Base-by-base conservation (phyloP, 345 rosid genomes). In the Geranium rotundifolium region DNA sequence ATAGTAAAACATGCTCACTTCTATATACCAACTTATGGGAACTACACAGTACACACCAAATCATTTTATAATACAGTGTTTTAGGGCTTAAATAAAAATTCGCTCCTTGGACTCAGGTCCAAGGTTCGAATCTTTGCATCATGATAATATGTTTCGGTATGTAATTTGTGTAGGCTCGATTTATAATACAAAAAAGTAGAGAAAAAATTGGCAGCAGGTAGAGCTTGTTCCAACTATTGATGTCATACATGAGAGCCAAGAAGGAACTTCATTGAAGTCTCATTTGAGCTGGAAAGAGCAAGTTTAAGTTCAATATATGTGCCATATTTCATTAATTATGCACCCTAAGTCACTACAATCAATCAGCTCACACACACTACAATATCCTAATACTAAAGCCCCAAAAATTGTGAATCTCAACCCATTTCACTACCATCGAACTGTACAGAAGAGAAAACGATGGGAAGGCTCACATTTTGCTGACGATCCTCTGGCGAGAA, bases 381-480 rank as follows among this genome's bases (percentile, higher is more conserved):
- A 46, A 46, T 46, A 57, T 19, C 29, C 29, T 9, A 57, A 57
- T 18, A 57, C 19, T 19, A 57, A 57, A 23, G 1, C 27, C 31
- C 30, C 17, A 8, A 16, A 57, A 57, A 29, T 57, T 20, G 12
- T 29, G 30, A 31, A 7, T 49, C 2, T 54, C 31, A 10, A 64
- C 18, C 37, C 15, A 29, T 18, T 58, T 13, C 9, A 0, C 16
- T 20, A 50, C 27, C 41, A 1, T 23, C 41, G 0, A 56, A n/a
- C 1, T 27, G 27, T 23, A 23, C 27, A 23, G 27, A 23, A 23
- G 27, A 23, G 27, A 23, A 23, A 23, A 23, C 14, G 17, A 57
- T 6, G 13, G 54, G 19, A n/a, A 64, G 63, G 64, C 85, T 74
- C 70, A 85, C 96, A 91, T 76, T 75, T 73, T 84, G 58, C 66